Percentiles rank a stretch among this genome's conserved stretches.
Evolutionary conservation across 1,139 yeast species (phyloP).

Genomic region (Pichia sp.): DNA sequence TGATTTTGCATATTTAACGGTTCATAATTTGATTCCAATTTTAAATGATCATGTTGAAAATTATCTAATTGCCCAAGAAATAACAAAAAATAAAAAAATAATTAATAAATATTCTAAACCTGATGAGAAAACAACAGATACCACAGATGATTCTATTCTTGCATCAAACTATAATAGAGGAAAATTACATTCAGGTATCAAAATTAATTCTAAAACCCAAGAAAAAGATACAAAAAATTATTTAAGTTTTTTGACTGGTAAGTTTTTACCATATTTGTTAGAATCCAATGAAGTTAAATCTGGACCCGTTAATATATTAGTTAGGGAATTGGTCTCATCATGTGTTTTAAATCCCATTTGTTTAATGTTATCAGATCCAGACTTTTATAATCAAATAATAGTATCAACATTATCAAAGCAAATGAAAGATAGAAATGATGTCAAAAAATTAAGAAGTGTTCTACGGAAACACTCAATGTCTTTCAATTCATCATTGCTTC

Average conservation of each 20-base stretch:
- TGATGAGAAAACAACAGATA: conserved; percentile 25
- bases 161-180: conserved; percentile 57
- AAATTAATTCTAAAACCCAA: conserved; percentile 37
- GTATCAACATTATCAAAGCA: conserved; percentile 58
- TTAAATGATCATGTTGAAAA: conserved; percentile 58
- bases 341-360: conserved; percentile 51
- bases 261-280: conserved; percentile 47
- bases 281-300: conserved; percentile 46
- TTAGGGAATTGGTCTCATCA: conserved; percentile 60
- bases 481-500: neutral
- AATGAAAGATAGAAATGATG: conserved; percentile 70
- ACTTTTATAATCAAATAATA: conserved; percentile 65
- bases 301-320: conserved; percentile 42
- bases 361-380: conserved; percentile 60
- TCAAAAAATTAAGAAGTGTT: conserved; percentile 63
- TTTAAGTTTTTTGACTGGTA: conserved; percentile 39
- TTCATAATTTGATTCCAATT: conserved; percentile 56
- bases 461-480: conserved; percentile 54
- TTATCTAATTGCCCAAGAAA: conserved; percentile 50
- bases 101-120: conserved; percentile 4
- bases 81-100: conserved; percentile 29
- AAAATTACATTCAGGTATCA: conserved; percentile 56
- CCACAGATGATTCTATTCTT: conserved; percentile 49
- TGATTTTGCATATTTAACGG: conserved; percentile 54
- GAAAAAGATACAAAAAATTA: conserved; percentile 49